phyloP scores from a whole-genome alignment of 768 basidiomycete genomes.

The Pleurotus tuoliensis region DNA sequence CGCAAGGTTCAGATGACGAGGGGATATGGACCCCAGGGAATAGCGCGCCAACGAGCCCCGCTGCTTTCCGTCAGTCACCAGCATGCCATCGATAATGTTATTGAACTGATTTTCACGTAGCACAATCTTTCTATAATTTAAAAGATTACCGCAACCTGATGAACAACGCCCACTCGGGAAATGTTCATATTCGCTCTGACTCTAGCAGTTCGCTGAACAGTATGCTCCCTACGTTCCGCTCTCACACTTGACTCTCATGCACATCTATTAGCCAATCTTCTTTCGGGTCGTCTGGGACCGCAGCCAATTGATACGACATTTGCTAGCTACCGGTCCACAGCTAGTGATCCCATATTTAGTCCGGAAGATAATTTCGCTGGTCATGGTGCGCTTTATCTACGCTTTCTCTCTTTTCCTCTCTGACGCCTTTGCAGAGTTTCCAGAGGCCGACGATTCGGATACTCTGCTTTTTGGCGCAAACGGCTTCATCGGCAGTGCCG shows the following conservation, averaged over 20 bases:
- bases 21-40: not conserved
- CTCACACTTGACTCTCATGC: not conserved
- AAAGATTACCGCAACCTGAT: not conserved
- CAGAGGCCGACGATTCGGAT: constrained; percentile 1
- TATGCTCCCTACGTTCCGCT: not conserved
- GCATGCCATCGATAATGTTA: not conserved
- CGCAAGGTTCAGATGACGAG: not conserved
- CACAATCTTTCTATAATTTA: not conserved
- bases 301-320: not conserved
- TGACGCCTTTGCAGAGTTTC: not conserved
- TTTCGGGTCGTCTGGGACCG: not conserved
- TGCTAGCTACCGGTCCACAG: not conserved
- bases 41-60: not conserved
- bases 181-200: constrained; percentile 1
- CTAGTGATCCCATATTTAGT: constrained; percentile 2
- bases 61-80: not conserved
- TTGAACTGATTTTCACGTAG: not conserved
- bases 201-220: constrained; percentile 1
- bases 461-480: not conserved
- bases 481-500: not conserved
- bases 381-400: not conserved
- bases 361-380: constrained; percentile 3
- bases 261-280: not conserved
- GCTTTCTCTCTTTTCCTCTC: not conserved
- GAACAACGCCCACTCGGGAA: not conserved